A percentile compares a stretch with the other conserved stretches of the same genome.
These are phyloP conservation scores for Moricandia moricandioides DNA, from an alignment of 345 rosid genomes.

Conservation along the genomic window DNA sequence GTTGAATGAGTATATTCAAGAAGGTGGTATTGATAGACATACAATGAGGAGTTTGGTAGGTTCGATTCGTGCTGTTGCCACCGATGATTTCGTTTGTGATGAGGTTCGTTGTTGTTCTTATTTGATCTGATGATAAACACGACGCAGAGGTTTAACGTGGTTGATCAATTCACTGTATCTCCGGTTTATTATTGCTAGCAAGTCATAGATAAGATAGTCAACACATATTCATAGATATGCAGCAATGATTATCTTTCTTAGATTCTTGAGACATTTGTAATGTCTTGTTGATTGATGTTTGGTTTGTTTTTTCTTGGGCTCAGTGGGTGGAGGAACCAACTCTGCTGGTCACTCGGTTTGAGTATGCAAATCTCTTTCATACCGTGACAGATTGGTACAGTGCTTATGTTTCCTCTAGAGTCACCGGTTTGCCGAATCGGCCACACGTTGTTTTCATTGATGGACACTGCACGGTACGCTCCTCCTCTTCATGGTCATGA, in stretches of 20 bases:
- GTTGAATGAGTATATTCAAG: constrained; percentile 49
- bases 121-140: background rate
- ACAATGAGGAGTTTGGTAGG: constrained; percentile 63
- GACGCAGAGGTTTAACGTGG: too few species aligned
- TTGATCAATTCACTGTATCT: too few species aligned
- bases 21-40: constrained; percentile 48
- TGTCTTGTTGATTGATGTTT: constrained; percentile 9
- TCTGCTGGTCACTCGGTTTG: constrained; percentile 63
- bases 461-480: constrained; percentile 75
- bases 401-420: constrained; percentile 80
- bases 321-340: constrained; percentile 98
- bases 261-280: background rate
- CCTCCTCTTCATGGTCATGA: background rate
- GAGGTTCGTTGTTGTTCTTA: constrained; percentile 46
- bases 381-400: constrained; percentile 95
- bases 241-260: background rate
- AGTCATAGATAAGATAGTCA: too few species aligned
- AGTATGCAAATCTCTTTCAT: constrained; percentile 93
- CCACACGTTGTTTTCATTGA: constrained; percentile 83
- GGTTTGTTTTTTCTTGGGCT: constrained; percentile 19
- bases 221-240: background rate
- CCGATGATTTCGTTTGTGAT: constrained; percentile 52
- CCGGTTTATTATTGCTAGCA: too few species aligned
- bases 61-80: constrained; percentile 52
- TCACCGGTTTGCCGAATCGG: constrained; percentile 77